A percentile compares a stretch with the other conserved stretches of the same genome.
These are phyloP conservation scores for Monosporozyma solicola DNA, from an alignment of 805 yeast species.

Conservation along the genomic window DNA sequence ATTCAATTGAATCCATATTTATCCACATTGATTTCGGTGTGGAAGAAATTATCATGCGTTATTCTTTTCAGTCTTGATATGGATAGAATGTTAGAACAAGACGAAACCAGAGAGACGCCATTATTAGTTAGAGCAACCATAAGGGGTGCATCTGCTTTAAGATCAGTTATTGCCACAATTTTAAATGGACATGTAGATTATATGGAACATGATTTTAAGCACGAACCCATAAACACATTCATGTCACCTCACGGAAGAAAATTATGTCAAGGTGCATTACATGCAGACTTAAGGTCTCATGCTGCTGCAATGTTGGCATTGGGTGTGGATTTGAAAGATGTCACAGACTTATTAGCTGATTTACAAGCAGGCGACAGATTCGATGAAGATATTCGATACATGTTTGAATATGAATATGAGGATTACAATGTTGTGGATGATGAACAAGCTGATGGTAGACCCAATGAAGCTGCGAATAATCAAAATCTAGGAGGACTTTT, in stretches of 20 bases:
- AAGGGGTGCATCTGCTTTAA: constrained; percentile 54
- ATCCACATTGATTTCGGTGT: constrained; percentile 45
- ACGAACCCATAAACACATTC: constrained; percentile 50
- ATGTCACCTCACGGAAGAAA: constrained; percentile 61
- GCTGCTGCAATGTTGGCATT: constrained; percentile 46
- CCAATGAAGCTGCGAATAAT: neutral
- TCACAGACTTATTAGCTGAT: constrained; percentile 46
- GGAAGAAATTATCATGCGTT: constrained; percentile 59
- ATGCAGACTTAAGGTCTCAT: constrained; percentile 48
- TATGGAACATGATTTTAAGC: constrained; percentile 47
- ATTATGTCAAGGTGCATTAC: constrained; percentile 49
- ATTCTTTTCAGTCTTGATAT: constrained; percentile 53
- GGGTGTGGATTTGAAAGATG: constrained; percentile 39
- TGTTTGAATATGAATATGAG: constrained; percentile 49
- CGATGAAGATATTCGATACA: constrained; percentile 59
- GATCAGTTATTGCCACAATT: constrained; percentile 53
- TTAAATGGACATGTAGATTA: constrained; percentile 40
- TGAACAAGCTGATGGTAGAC: constrained; percentile 15
- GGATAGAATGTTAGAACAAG: constrained; percentile 42
- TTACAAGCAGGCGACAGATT: constrained; percentile 53
- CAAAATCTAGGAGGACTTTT: neutral
- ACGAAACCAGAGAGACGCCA: constrained; percentile 35
- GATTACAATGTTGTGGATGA: constrained; percentile 29
- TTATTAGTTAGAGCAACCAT: constrained; percentile 40
- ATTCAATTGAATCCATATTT: constrained; percentile 50